Evolutionary conservation across 2,329 filamentous ascomycete genomes (phyloP).

Genomic region (Colletotrichum navitas): DNA sequence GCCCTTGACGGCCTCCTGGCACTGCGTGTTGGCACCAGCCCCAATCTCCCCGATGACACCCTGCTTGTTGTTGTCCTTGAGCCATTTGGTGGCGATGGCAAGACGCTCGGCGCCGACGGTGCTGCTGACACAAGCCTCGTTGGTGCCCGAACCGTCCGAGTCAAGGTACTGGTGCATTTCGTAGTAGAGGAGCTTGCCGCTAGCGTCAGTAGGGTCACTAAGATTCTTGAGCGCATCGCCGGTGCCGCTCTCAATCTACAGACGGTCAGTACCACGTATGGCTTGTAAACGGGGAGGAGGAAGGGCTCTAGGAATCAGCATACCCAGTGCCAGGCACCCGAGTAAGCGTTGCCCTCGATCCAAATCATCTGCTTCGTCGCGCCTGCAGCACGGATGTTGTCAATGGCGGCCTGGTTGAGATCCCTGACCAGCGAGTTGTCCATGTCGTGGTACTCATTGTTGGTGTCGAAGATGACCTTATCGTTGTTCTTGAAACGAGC

Average conservation of each 20-base stretch:
- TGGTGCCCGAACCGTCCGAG: slow-evolving; percentile 61
- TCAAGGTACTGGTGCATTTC: slow-evolving; percentile 68
- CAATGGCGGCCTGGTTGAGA: slow-evolving; percentile 70
- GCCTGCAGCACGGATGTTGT: slow-evolving; percentile 67
- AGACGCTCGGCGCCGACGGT: slow-evolving; percentile 60
- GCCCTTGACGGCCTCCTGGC: slow-evolving; percentile 60
- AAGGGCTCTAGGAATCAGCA: neutral
- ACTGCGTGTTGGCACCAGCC: slow-evolving; percentile 60
- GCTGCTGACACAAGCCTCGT: slow-evolving; percentile 55
- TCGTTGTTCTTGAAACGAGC: slow-evolving; percentile 61
- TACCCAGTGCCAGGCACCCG: slow-evolving; percentile 56
- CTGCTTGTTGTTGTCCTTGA: slow-evolving; percentile 61
- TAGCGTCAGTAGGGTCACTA: slow-evolving; percentile 57
- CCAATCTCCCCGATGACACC: slow-evolving; percentile 65
- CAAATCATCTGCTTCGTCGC: slow-evolving; percentile 64
- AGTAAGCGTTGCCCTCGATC: slow-evolving; percentile 62
- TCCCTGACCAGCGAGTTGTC: slow-evolving; percentile 65
- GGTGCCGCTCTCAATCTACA: slow-evolving; percentile 49
- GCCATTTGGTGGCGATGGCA: slow-evolving; percentile 60
- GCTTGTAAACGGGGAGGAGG: neutral
- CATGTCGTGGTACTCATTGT: slow-evolving; percentile 72
- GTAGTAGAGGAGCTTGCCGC: slow-evolving; percentile 58
- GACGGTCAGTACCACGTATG: neutral
- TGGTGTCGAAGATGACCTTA: slow-evolving; percentile 69
- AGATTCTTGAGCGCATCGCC: slow-evolving; percentile 53